Evolutionary conservation across 2,329 filamentous ascomycete genomes (phyloP).

Genomic region (Beauveria australis): DNA sequence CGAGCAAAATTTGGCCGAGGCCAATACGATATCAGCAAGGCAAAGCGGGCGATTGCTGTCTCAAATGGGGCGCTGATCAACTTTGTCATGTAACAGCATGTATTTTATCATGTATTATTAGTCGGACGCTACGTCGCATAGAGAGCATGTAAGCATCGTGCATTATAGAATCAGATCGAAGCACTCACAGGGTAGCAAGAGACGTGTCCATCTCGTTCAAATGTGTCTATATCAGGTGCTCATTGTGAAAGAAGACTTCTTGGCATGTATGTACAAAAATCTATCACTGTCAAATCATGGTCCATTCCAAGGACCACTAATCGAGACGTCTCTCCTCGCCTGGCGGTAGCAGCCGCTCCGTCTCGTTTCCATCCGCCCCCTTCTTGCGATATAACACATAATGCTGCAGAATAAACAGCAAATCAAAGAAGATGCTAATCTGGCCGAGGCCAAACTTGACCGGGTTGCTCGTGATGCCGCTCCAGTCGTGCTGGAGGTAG

Average conservation of each 20-base stretch:
- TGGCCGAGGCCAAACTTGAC: constrained; percentile 84
- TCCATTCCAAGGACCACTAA: background rate
- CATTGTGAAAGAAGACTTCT: background rate
- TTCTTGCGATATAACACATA: constrained; percentile 62
- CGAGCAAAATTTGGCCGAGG: constrained; percentile 44
- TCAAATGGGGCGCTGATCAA: constrained; percentile 63
- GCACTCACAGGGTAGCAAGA: background rate
- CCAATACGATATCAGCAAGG: constrained; percentile 36
- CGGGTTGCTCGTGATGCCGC: constrained; percentile 81
- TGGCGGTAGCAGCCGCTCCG: constrained; percentile 19
- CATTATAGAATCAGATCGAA: background rate
- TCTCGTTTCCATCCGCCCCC: constrained; percentile 15
- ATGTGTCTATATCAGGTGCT: background rate
- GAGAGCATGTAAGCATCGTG: background rate
- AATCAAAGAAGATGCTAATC: constrained; percentile 76
- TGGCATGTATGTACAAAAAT: background rate
- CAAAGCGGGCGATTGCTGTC: constrained; percentile 60
- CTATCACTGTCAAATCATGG: background rate
- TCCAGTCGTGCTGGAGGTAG: constrained; percentile 78
- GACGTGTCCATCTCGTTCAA: background rate
- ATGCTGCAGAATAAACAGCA: constrained; percentile 82
- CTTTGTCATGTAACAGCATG: constrained; percentile 48
- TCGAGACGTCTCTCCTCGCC: constrained; percentile 21
- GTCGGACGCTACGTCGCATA: background rate
- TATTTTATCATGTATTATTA: background rate